Base-by-base conservation (phyloP, 2,329 filamentous ascomycete species). In the Ascochyta rabiei region DNA sequence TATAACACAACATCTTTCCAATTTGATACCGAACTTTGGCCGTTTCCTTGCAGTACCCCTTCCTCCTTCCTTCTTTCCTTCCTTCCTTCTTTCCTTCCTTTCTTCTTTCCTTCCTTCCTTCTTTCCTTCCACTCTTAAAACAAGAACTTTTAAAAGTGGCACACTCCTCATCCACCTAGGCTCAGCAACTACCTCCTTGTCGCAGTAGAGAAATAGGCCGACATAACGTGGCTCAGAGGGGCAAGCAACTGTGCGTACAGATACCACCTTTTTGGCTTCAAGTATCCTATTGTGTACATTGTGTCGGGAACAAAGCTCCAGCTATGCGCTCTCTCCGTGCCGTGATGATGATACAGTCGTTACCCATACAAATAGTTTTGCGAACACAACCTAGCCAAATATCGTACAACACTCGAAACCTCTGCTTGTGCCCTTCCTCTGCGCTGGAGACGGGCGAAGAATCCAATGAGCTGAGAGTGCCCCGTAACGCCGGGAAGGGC, bases 1-100 rank as follows among this genome's bases (percentile, higher is more conserved):
- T 76, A 75, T 64, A 70, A 66, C 66, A 74, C 62, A 62, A 67
- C 64, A 55, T 66, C 53, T 52, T 65, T 69, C 52, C 19, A 55
- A 49, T 55, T 42, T 39, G 52, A 55, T 50, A 50, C 52, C 47
- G 52, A 30, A 55, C 16, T 50, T 46, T 55, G 46, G 30, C 37
- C 38, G 47, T 49, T 49, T n/a, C 13, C 28, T 9, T 31, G 15
- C 39, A 13, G n/a, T n/a, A n/a, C n/a, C n/a, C n/a, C n/a, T n/a
- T n/a, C n/a, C n/a, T n/a, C n/a, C n/a, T 44, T n/a, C 34, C n/a
- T 10, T 9, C 48, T 6, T 2, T 34, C n/a, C 6, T 45, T 28
- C 30, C 38, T 48, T 34, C 4, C 2, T 16, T 15, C 40, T 24
- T 43, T n/a, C 37, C 37, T 8, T n/a, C n/a, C 30, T 44, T n/a